These are phyloP conservation scores for Candida pseudoviswanathii DNA, from an alignment of 1,139 yeast species.

Conservation along the genomic window DNA sequence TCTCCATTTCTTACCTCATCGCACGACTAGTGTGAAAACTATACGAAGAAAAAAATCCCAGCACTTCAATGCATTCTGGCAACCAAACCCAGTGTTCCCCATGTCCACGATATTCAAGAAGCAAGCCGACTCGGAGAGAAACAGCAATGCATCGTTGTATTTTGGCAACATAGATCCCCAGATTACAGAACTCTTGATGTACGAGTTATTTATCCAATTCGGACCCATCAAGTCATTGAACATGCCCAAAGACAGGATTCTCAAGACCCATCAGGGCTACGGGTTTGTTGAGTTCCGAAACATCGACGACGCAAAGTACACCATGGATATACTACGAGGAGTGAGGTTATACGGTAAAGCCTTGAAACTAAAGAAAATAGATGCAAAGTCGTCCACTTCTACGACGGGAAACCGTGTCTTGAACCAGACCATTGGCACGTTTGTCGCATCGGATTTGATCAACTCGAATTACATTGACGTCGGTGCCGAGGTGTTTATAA, in stretches of 20 bases:
- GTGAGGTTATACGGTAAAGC: conserved; percentile 65
- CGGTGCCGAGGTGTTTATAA: conserved; percentile 78
- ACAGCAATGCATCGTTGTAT: conserved; percentile 70
- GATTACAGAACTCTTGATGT: conserved; percentile 67
- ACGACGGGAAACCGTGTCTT: conserved; percentile 6
- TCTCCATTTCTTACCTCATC: not conserved
- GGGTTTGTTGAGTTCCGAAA: conserved; percentile 80
- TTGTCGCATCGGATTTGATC: conserved; percentile 9
- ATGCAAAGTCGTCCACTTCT: conserved; percentile 16
- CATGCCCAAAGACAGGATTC: conserved; percentile 78
- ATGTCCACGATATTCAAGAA: conserved; percentile 38
- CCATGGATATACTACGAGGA: conserved; percentile 60
- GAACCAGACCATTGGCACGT: conserved; percentile 10
- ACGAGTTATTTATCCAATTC: conserved; percentile 83
- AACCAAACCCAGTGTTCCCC: too few relatives aligned
- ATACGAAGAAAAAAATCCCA: not conserved
- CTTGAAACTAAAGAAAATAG: conserved; percentile 60
- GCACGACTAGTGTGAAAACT: not conserved
- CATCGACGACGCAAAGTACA: conserved; percentile 71
- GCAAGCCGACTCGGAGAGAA: conserved; percentile 48
- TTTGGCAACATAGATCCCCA: conserved; percentile 82
- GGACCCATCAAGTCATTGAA: conserved; percentile 75
- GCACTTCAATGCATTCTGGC: too few relatives aligned
- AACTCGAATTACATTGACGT: conserved; percentile 41
- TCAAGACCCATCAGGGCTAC: conserved; percentile 77